Evolutionary conservation across 1,284 basidiomycete species (phyloP).

Genomic region (Sanghuangporus baumii): DNA sequence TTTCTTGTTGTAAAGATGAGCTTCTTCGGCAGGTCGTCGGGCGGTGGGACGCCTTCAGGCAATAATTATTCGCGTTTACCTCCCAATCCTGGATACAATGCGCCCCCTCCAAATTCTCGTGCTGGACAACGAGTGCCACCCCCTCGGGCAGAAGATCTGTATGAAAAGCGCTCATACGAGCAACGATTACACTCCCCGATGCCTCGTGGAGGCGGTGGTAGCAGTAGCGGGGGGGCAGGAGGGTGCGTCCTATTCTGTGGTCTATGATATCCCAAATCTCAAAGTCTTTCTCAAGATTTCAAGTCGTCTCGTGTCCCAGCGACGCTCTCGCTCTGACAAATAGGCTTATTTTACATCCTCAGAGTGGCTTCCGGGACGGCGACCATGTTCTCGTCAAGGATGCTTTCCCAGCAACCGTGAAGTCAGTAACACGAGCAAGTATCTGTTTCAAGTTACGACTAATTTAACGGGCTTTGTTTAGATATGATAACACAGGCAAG

Average conservation of each 20-base stretch:
- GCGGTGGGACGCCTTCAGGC: slow-evolving; percentile 31
- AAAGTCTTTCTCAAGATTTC: slow-evolving; percentile 37
- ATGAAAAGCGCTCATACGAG: slow-evolving; percentile 48
- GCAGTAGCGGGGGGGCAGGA: slow-evolving; percentile 5
- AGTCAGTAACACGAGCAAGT: slow-evolving; percentile 38
- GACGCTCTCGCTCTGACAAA: slow-evolving; percentile 75
- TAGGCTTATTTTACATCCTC: slow-evolving; percentile 71
- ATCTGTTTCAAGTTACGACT: slow-evolving; percentile 1
- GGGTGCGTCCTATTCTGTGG: neutral
- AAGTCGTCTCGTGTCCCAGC: slow-evolving; percentile 51
- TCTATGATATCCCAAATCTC: neutral
- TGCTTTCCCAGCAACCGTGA: slow-evolving; percentile 63
- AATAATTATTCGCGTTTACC: slow-evolving; percentile 43
- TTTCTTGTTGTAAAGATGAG: slow-evolving; percentile 31
- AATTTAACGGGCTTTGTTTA: slow-evolving; percentile 25
- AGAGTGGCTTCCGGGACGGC: slow-evolving; percentile 61
- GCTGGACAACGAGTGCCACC: slow-evolving; percentile 27
- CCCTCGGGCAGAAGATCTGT: slow-evolving; percentile 49
- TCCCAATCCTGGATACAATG: slow-evolving; percentile 24
- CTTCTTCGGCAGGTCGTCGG: slow-evolving; percentile 42
- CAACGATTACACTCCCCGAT: slow-evolving; percentile 34
- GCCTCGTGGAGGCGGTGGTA: slow-evolving; percentile 30
- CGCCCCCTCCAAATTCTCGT: slow-evolving; percentile 8
- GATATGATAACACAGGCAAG: slow-evolving; percentile 72
- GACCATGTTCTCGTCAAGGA: slow-evolving; percentile 75